Evolutionary conservation across 371 early-diverging fungal species (phyloP), one percentile per base, ranked within the genome.

Genomic region (Apophysomyces trapeziformis): DNA sequence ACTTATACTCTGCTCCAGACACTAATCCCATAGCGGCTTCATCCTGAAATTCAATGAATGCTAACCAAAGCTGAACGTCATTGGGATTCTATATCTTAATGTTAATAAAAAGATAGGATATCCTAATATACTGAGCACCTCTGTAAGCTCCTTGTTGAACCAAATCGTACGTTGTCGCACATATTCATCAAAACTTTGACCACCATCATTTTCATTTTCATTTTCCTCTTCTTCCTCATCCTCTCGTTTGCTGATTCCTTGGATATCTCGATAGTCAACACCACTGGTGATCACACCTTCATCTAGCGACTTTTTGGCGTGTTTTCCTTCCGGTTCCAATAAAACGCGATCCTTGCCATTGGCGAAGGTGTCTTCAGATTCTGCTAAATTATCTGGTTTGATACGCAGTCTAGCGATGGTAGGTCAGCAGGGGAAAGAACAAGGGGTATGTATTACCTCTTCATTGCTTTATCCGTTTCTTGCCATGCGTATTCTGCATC

Each of bases 21-120:
- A 76, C 68, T 5, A 78, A 32, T 36, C 76, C 66, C 11, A 66
- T 45, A 26, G 71, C 70, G 38, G 82, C 68, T 58, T 84, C 83
- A 60, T 93, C 92, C 69, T 93, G 93, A 36, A 92, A 85, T 1
- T 69, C 76, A 63, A 92, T 84, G 60, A 89, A 90, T 7, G 87
- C 87, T 1, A 92, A 66, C 95, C 95, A 94, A 13, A 81, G 67
- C 5, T 74, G 60, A 6, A 86, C 72, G 68, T 94, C 80, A 7
- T 86, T 70, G 0, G 90, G 89, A 36, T 89, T 72, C 87, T 89
- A 63, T 41, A 26, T 13, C 16, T 38, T 11, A 47, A 9, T 37
- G 41, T 56, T 47, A 26, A 13, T 38, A 46, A 44, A 41, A 26
- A 26, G 2, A 26, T 26, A 2, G 32, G 32, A 26, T 26, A 26